These are phyloP conservation scores for Ambrosia hybrid DNA, from an alignment of 140 eudicot genomes.

Conservation along the genomic window DNA sequence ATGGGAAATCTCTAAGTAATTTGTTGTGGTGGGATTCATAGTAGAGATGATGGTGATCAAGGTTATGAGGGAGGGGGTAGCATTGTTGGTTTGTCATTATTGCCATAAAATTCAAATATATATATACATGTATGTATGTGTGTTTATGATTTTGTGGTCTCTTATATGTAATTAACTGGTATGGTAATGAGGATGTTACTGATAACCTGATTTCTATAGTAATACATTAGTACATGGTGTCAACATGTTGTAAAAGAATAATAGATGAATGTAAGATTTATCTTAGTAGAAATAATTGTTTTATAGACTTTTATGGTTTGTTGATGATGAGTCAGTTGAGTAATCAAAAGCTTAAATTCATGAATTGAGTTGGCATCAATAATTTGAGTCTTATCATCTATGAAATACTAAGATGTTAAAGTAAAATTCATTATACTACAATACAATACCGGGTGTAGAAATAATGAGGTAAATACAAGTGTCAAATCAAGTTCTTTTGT, in stretches of 20 bases:
- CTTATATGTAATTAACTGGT: not conserved
- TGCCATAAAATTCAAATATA: conserved; percentile 34
- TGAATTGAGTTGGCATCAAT: too few relatives aligned
- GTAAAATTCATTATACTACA: too few relatives aligned
- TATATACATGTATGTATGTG: not conserved
- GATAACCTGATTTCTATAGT: too few relatives aligned
- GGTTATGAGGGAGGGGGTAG: conserved; percentile 48
- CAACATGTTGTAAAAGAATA: not conserved
- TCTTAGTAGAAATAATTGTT: not conserved
- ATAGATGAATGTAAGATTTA: not conserved
- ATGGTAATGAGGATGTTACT: not conserved
- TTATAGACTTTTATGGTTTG: not conserved
- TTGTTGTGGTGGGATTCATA: conserved; percentile 91
- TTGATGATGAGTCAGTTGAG: not conserved
- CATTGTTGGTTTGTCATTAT: conserved; percentile 38
- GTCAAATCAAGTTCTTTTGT: too few relatives aligned
- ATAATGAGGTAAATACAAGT: not conserved
- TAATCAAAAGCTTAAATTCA: too few relatives aligned
- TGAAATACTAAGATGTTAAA: too few relatives aligned
- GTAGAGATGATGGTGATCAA: conserved; percentile 45
- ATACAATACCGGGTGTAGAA: too few relatives aligned
- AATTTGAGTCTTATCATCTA: too few relatives aligned
- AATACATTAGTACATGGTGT: not conserved
- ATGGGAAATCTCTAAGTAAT: conserved; percentile 81
- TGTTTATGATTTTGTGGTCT: not conserved